Base-by-base conservation (phyloP, 2,329 filamentous ascomycete species). In the Coniochaeta pulveracea region DNA sequence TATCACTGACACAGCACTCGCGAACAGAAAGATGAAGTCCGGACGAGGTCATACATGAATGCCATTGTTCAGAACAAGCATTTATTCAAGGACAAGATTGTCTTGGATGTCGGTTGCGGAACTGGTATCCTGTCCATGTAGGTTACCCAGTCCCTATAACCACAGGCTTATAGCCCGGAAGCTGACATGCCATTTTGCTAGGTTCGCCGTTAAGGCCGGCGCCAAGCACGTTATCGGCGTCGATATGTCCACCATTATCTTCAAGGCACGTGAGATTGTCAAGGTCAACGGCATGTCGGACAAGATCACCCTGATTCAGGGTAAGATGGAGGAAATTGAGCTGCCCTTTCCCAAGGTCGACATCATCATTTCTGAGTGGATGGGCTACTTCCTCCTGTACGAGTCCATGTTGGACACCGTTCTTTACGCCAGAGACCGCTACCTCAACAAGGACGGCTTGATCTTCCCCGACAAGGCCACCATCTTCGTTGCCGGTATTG, bases 281-380 rank as follows among this genome's bases (percentile, higher is more conserved):
- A 77, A 77, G 55, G 73, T 72, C 47, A 98, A 98, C 59, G 88
- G 89, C 48, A 77, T 98, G 72, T 72, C 80, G 34, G 82, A 89
- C 65, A 93, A 94, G 74, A 95, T 98, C 58, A 96, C 91, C 34
- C 76, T 98, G 39, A 75, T 98, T 43, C 91, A 96, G 67, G 91
- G 91, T 57, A 98, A 98, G 75, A 98, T 98, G 91, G 91, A 98
- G 67, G 91, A 98, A 65, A 86, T 98, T 28, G 69, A 82, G 52
- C 69, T 98, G 41, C 91, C 91, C 14, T 94, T 82, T 61, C 81
- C 85, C 51, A 84, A 96, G 63, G 91, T 98, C 44, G 91, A 98
- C 55, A 98, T 98, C 56, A 98, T 98, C 64, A 93, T 98, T 57
- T 96, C 89, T 2, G 91, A 98, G 69, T 98, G 91, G 91, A 98